phyloP scores from a whole-genome alignment of 495 filamentous ascomycete species.

The Tuber calosporum region DNA sequence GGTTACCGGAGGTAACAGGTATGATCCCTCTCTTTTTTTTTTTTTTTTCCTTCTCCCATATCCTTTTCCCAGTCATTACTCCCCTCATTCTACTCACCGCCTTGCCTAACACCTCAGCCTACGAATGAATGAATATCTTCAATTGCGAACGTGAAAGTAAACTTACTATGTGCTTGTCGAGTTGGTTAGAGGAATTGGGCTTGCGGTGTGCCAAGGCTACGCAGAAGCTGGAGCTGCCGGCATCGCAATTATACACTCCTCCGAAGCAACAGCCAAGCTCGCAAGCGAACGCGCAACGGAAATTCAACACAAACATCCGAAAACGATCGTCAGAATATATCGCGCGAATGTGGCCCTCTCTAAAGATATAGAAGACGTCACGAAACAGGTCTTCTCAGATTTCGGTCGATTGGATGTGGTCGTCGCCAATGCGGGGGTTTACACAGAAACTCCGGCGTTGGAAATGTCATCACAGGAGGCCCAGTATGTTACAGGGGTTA shows the following conservation, averaged over 20 bases:
- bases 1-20: constrained; percentile 40
- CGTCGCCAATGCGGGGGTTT: constrained; percentile 40
- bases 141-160: not conserved
- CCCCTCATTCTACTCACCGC: not conserved
- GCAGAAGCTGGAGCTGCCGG: constrained; percentile 34
- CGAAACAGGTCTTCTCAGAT: constrained; percentile 29
- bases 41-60: not conserved
- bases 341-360: constrained; percentile 31
- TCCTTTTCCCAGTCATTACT: not conserved
- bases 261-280: constrained; percentile 29
- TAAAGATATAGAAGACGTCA: constrained; percentile 37
- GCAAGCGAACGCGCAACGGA: constrained; percentile 29
- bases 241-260: constrained; percentile 39
- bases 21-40: constrained; percentile 11
- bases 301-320: constrained; percentile 28
- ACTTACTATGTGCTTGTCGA: not conserved
- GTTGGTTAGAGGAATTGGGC: constrained; percentile 33
- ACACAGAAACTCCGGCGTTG: constrained; percentile 34
- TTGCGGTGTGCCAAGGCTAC: constrained; percentile 36
- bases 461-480: constrained; percentile 38
- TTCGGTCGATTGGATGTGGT: constrained; percentile 40
- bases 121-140: not conserved
- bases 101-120: not conserved
- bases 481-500: constrained; percentile 34
- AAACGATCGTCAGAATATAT: constrained; percentile 30